These are phyloP conservation scores for Quambalaria eucalypti DNA, from an alignment of 1,284 basidiomycete genomes.

Conservation along the genomic window DNA sequence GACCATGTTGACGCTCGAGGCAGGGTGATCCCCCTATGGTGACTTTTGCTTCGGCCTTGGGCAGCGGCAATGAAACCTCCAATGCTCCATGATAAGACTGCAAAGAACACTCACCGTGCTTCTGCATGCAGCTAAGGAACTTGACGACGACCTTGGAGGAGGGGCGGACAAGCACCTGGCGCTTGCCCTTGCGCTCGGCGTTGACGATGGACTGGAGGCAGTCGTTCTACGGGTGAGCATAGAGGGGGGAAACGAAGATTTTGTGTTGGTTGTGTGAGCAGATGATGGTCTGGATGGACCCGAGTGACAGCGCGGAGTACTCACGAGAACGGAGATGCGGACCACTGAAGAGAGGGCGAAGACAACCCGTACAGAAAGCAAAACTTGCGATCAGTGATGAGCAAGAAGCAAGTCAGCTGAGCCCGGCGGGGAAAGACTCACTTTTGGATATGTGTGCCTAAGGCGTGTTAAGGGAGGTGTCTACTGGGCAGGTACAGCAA, in stretches of 20 bases:
- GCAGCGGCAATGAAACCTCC: too few species aligned
- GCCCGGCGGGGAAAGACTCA: too few species aligned
- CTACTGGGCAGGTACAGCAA: constrained; percentile 3
- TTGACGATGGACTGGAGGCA: constrained; percentile 47
- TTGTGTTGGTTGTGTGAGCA: neutral
- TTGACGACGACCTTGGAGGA: constrained; percentile 47
- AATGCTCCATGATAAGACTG: too few species aligned
- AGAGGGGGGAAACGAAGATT: neutral
- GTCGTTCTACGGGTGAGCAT: constrained; percentile 31
- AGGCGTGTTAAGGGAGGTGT: too few species aligned
- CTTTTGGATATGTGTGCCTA: too few species aligned
- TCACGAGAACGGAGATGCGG: constrained; percentile 45
- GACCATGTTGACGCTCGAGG: too few species aligned
- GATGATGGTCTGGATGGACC: neutral
- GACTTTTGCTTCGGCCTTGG: too few species aligned
- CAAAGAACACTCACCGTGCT: constrained; percentile 46
- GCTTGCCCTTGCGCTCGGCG: constrained; percentile 46
- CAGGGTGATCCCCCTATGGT: too few species aligned
- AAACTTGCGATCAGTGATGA: too few species aligned
- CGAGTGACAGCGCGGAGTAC: constrained; percentile 12
- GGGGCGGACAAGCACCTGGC: constrained; percentile 46
- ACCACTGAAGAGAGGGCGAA: constrained; percentile 38
- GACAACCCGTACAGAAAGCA: too few species aligned
- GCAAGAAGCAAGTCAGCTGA: too few species aligned
- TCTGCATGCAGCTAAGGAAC: constrained; percentile 47